These are phyloP conservation scores for Phytophthora foliorum DNA, from an alignment of 352 stramenopile species.

Conservation along the genomic window DNA sequence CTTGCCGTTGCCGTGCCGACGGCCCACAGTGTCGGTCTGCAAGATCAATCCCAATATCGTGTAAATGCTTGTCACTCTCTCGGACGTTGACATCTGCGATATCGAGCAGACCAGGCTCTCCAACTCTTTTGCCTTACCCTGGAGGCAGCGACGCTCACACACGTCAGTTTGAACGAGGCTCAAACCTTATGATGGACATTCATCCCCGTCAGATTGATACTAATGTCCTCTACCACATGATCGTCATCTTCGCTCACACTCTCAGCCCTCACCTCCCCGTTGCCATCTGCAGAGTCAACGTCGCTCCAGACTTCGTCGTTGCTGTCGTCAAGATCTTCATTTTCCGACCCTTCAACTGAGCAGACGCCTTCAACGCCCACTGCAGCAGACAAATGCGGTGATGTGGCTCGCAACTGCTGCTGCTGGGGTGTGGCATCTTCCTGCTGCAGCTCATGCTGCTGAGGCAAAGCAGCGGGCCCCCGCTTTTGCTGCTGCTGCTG, in stretches of 20 bases:
- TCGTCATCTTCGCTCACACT: background rate
- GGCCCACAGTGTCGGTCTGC: constrained; percentile 7
- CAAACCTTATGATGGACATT: background rate
- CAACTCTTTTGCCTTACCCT: background rate
- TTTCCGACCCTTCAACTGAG: background rate
- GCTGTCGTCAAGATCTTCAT: constrained; percentile 5
- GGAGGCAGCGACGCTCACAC: constrained; percentile 8
- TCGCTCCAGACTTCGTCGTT: constrained; percentile 3
- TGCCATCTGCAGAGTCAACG: background rate
- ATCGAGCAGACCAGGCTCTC: constrained; percentile 1
- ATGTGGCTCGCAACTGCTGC: too few relatives aligned
- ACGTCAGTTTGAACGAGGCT: background rate
- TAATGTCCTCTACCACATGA: background rate
- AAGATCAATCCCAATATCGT: constrained; percentile 10
- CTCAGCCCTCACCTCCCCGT: background rate
- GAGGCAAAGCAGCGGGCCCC: too few relatives aligned
- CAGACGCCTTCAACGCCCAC: too few relatives aligned
- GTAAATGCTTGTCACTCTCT: background rate
- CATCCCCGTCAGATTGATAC: constrained; percentile 16
- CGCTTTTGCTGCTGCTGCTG: too few relatives aligned
- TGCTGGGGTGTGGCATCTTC: too few relatives aligned
- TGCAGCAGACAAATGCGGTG: too few relatives aligned
- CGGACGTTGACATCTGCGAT: background rate
- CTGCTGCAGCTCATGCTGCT: too few relatives aligned
- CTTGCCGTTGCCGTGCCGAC: background rate